phyloP scores from a whole-genome alignment of 768 basidiomycete genomes.

The Cantharellus anzutake region DNA sequence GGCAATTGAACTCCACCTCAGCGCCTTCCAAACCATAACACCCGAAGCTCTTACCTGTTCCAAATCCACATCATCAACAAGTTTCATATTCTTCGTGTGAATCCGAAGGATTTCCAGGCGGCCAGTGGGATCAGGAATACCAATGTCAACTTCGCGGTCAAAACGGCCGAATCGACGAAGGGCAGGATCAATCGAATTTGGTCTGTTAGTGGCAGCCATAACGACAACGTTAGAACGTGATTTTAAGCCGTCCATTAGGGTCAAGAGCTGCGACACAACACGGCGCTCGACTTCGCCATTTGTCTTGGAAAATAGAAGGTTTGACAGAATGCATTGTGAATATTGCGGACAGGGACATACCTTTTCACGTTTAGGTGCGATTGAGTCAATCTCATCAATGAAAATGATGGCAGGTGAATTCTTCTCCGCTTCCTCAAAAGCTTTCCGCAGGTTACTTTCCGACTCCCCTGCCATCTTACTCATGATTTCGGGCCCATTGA shows the following conservation, averaged over 20 bases:
- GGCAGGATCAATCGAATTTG: slow-evolving; percentile 98
- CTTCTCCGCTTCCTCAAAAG: slow-evolving; percentile 99
- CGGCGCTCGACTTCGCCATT: slow-evolving; percentile 99
- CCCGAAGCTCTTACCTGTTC: slow-evolving; percentile 44
- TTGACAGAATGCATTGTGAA: background rate
- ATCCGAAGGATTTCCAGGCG: slow-evolving; percentile 97
- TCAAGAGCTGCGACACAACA: slow-evolving; percentile 94
- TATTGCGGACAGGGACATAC: slow-evolving; percentile 20
- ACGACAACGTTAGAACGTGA: slow-evolving; percentile 98
- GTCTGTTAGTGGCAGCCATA: slow-evolving; percentile 98
- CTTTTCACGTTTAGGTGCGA: slow-evolving; percentile 99
- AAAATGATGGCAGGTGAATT: slow-evolving; percentile 99
- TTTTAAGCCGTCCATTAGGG: slow-evolving; percentile 97
- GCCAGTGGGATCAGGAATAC: slow-evolving; percentile 97
- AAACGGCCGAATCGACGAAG: slow-evolving; percentile 98
- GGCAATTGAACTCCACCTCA: background rate
- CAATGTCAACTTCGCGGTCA: slow-evolving; percentile 98
- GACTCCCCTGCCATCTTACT: slow-evolving; percentile 99
- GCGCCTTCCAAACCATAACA: too few relatives aligned
- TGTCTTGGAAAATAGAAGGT: slow-evolving; percentile 32
- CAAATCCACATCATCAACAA: slow-evolving; percentile 88
- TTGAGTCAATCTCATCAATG: slow-evolving; percentile 98
- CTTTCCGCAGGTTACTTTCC: slow-evolving; percentile 93
- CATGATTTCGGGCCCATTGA: slow-evolving; percentile 99
- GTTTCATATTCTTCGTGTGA: slow-evolving; percentile 99